Base-by-base conservation (phyloP, 2,329 filamentous ascomycete species). In the Aspergillus costaricaensis region DNA sequence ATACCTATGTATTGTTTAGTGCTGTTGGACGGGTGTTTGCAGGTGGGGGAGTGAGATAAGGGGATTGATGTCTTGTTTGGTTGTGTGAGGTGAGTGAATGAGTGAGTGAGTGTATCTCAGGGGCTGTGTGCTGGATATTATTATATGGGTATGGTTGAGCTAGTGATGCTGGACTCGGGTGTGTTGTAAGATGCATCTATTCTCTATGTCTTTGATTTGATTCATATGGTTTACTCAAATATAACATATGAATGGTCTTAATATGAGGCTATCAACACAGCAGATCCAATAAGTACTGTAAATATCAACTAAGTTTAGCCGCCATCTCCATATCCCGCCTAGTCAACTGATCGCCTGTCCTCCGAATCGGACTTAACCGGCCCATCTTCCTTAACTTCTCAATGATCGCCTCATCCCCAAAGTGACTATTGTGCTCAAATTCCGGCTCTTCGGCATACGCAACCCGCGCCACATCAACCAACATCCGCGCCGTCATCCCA, bases 401-500 rank as follows among this genome's bases (percentile, higher is more conserved):
- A 67, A 91, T 88, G 80, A 90, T 85, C 38, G 83, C 82, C 71
- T 90, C 88, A 66, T 90, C 88, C 0, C 87, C 87, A 69, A 87
- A 84, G 72, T 86, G 82, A 57, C 80, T 81, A 62, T 87, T 85
- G 69, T 86, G 86, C 79, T 96, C 91, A 74, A 96, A 96, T 72
- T 92, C 89, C 4, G 94, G 94, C 72, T 91, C 86, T 77, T 90
- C 85, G 2, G 79, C 89, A 74, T 95, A 98, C 19, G 93, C 94
- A 17, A 96, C 83, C 63, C 91, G 83, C 36, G 94, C 93, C 4
- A 90, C 89, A 77, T 98, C 94, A 5, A 97, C 91, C 57, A 97
- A 75, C 57, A 98, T 94, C 55, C 92, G 82, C 2, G 92, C 94
- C 56, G 94, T 98, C 91, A 98, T 94, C 15, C 94, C 94, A 85